Percentiles rank a stretch among this genome's conserved stretches.
Conservation (phyloP, 305 asterid genomes). For the Fraxinus latifolia region DNA sequence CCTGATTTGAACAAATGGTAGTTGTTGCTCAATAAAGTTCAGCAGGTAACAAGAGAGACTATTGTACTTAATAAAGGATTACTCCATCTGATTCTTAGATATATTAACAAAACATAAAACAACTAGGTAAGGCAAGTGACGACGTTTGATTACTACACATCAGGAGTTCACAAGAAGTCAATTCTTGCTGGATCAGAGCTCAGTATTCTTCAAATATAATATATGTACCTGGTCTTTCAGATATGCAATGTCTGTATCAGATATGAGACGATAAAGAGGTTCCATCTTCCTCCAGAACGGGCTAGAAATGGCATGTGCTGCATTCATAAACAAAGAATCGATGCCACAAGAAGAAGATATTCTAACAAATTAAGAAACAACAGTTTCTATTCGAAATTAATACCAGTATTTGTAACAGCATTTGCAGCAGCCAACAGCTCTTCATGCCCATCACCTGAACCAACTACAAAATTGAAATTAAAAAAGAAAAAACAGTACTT, state of each 20-base stretch:
- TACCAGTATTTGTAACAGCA: constrained; percentile 76
- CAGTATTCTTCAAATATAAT: constrained; percentile 20
- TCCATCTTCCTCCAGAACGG: constrained; percentile 88
- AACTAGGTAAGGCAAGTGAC: constrained; percentile 1
- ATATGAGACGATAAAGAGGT: constrained; percentile 60
- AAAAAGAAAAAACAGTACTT: constrained; percentile 23
- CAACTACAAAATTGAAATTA: constrained; percentile 40
- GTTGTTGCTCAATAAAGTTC: neutral
- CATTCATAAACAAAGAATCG: constrained; percentile 31
- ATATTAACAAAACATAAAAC: neutral
- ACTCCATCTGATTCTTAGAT: neutral
- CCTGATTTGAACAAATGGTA: neutral
- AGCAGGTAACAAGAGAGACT: neutral
- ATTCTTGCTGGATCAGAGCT: constrained; percentile 16
- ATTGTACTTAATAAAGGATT: neutral
- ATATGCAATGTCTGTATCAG: constrained; percentile 64
- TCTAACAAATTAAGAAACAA: constrained; percentile 15
- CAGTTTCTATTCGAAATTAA: constrained; percentile 16
- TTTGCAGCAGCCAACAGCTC: constrained; percentile 91
- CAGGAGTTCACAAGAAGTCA: constrained; percentile 5
- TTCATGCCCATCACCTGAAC: constrained; percentile 83
- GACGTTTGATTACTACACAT: constrained; percentile 10
- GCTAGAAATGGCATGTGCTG: constrained; percentile 77
- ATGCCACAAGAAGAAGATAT: constrained; percentile 23
- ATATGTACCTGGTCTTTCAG: constrained; percentile 67